phyloP scores from a whole-genome alignment of 768 basidiomycete genomes.

The Psilocybe azurescens region DNA sequence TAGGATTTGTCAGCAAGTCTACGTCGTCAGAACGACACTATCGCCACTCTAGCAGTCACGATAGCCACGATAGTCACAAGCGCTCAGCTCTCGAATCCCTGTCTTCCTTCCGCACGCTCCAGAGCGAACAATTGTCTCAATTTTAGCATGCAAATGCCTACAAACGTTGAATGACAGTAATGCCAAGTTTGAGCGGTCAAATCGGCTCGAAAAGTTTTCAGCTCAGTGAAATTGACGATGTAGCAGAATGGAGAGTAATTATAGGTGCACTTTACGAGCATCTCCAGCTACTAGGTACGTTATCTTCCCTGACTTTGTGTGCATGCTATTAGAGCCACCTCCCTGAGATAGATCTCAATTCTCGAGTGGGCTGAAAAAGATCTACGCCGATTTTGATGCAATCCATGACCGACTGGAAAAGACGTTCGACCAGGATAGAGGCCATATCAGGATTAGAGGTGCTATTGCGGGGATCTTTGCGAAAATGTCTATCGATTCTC shows the following conservation, averaged over 20 bases:
- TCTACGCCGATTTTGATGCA: slow-evolving; percentile 59
- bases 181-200: no score
- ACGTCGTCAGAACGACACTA: no score
- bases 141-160: no score
- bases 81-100: no score
- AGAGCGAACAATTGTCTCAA: no score
- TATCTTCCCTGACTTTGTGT: neutral
- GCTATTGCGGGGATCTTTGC: slow-evolving; percentile 66
- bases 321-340: neutral
- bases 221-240: slow-evolving; percentile 38
- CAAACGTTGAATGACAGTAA: no score
- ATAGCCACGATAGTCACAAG: no score
- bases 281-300: slow-evolving; percentile 58
- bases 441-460: slow-evolving; percentile 53
- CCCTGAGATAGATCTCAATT: slow-evolving; percentile 50
- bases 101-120: no score
- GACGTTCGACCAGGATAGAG: slow-evolving; percentile 44
- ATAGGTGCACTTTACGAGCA: slow-evolving; percentile 51
- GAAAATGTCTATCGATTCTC: slow-evolving; percentile 63
- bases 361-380: slow-evolving; percentile 62
- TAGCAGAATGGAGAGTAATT: slow-evolving; percentile 52
- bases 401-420: slow-evolving; percentile 55
- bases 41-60: no score
- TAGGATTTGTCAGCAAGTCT: no score
- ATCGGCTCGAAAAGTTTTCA: neutral